Evolutionary conservation across 2,329 filamentous ascomycete species (phyloP).

Genomic region (Penicillium concentricum): DNA sequence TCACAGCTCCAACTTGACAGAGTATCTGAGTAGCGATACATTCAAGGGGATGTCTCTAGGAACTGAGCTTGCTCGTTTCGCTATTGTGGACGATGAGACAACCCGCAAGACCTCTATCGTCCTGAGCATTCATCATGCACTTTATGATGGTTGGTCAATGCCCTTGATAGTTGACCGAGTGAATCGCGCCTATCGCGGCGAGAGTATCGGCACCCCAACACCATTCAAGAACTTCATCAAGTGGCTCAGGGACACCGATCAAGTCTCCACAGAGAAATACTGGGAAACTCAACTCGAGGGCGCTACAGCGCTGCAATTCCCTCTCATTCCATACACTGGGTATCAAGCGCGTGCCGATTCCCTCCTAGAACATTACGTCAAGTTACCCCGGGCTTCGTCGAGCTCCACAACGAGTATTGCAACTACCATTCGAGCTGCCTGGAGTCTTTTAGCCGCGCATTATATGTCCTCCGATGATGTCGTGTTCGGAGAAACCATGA

Average conservation of each 20-base stretch:
- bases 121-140: constrained; percentile 38
- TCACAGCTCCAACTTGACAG: neutral
- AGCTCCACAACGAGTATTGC: constrained; percentile 34
- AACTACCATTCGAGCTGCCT: constrained; percentile 41
- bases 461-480: constrained; percentile 41
- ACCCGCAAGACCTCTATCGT: constrained; percentile 4
- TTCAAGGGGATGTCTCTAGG: constrained; percentile 1
- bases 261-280: constrained; percentile 44
- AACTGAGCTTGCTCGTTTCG: neutral
- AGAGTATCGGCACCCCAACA: constrained; percentile 11
- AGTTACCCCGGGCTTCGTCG: constrained; percentile 30
- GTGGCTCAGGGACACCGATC: constrained; percentile 45
- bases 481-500: constrained; percentile 45
- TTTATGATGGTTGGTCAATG: constrained; percentile 43
- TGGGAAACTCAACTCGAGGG: constrained; percentile 51
- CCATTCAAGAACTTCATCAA: constrained; percentile 53
- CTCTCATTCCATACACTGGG: constrained; percentile 46
- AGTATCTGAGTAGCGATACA: constrained; percentile 1
- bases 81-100: neutral
- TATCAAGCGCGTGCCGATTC: constrained; percentile 46
- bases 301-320: constrained; percentile 47
- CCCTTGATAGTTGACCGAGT: constrained; percentile 35
- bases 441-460: constrained; percentile 38
- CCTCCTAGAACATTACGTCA: constrained; percentile 29
- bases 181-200: constrained; percentile 21